Conservation (phyloP, 305 asterid species). For the Fraxinus latifolia region DNA sequence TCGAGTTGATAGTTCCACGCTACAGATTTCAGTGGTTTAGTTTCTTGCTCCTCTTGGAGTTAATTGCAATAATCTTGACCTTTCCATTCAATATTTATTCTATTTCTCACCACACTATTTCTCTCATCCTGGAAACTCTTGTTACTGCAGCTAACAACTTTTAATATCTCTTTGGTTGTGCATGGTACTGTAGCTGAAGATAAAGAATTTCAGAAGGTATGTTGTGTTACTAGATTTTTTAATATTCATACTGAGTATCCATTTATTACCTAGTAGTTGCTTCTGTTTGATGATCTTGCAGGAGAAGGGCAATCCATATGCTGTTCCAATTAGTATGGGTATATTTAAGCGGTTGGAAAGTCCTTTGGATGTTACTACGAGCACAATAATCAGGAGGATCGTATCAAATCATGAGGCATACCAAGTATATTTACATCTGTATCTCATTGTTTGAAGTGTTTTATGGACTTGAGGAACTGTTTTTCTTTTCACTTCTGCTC, state of each 20-base stretch:
- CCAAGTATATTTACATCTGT: slow-evolving; percentile 42
- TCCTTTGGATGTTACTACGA: slow-evolving; percentile 87
- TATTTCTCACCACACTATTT: slow-evolving; percentile 7
- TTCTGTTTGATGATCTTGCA: slow-evolving; percentile 31
- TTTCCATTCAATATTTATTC: background rate
- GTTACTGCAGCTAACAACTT: slow-evolving; percentile 75
- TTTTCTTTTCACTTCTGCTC: slow-evolving; percentile 20
- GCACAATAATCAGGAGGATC: slow-evolving; percentile 91
- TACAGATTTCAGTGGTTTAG: background rate
- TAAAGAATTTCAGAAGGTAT: slow-evolving; percentile 78
- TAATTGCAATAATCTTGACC: background rate
- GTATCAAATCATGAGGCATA: slow-evolving; percentile 92
- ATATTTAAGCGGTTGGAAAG: slow-evolving; percentile 72
- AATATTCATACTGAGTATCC: slow-evolving; percentile 5
- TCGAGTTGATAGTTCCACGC: background rate
- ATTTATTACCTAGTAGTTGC: slow-evolving; percentile 9
- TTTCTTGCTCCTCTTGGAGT: background rate
- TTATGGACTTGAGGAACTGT: slow-evolving; percentile 2
- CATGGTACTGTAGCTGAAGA: slow-evolving; percentile 93
- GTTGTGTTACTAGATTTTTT: slow-evolving; percentile 11
- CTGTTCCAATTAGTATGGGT: slow-evolving; percentile 70
- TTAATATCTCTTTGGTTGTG: slow-evolving; percentile 88
- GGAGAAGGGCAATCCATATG: slow-evolving; percentile 80
- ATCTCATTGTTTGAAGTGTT: slow-evolving; percentile 8
- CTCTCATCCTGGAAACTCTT: slow-evolving; percentile 23